Percentiles rank a stretch among this genome's conserved stretches.
phyloP scores from a whole-genome alignment of 192 early-diverging fungal species.

The Ambispora gerdemannii region DNA sequence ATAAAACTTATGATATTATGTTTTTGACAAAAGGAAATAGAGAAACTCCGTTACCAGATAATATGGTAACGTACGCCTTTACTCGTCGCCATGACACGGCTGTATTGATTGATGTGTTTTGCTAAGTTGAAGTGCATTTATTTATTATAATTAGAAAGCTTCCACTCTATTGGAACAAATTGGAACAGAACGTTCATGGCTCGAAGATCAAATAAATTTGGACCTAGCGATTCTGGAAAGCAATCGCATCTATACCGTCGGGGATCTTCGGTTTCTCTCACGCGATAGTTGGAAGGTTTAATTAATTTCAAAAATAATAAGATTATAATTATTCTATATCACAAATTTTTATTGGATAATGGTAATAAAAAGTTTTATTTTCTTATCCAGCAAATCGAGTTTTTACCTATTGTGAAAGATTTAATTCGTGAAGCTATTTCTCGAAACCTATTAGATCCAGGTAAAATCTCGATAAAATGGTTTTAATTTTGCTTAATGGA shows the following conservation, averaged over 20 bases:
- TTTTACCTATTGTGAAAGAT: constrained; percentile 20
- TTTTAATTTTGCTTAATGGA: neutral
- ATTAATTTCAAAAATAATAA: neutral
- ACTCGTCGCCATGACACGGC: too few relatives aligned
- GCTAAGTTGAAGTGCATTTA: too few relatives aligned
- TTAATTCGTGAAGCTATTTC: constrained; percentile 8
- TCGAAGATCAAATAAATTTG: constrained; percentile 41
- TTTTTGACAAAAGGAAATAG: neutral
- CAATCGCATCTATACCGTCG: constrained; percentile 47
- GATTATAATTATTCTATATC: neutral
- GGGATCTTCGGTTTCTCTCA: constrained; percentile 48
- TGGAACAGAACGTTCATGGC: constrained; percentile 49
- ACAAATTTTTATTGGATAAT: neutral
- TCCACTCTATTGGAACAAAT: constrained; percentile 50
- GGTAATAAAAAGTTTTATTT: neutral
- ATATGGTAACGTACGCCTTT: neutral
- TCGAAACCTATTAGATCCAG: neutral
- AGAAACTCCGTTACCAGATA: neutral
- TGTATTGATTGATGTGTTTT: too few relatives aligned
- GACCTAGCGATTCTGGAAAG: constrained; percentile 43
- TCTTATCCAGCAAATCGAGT: constrained; percentile 1
- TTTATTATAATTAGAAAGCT: constrained; percentile 37
- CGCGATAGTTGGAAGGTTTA: constrained; percentile 51
- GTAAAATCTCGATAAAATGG: too few relatives aligned
- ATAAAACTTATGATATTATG: neutral